Evolutionary conservation across 2,329 filamentous ascomycete species (phyloP).

Genomic region (Fonsecaea monophora): DNA sequence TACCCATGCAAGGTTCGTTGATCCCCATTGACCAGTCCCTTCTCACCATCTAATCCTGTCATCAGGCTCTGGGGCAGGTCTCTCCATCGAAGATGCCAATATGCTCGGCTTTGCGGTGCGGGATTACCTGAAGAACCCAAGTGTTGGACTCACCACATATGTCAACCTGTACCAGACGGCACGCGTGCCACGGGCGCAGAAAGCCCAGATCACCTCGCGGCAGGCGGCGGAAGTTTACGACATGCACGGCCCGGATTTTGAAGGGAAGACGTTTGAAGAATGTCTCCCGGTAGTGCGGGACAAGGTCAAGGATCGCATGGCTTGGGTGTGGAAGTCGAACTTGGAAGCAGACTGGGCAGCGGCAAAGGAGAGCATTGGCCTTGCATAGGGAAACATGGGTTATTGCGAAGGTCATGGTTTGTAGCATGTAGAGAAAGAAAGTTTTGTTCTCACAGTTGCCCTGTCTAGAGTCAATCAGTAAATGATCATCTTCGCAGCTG

Average conservation of each 20-base stretch:
- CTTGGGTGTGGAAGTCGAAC: slow-evolving; percentile 18
- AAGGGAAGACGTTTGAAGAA: slow-evolving; percentile 18
- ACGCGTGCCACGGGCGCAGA: slow-evolving; percentile 14
- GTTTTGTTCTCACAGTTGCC: background rate
- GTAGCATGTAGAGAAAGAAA: background rate
- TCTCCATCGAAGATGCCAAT: slow-evolving; percentile 20
- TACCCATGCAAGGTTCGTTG: slow-evolving; percentile 20
- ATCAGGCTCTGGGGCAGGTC: slow-evolving; percentile 12
- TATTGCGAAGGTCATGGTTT: background rate
- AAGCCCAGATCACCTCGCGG: slow-evolving; percentile 19
- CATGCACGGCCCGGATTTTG: slow-evolving; percentile 19
- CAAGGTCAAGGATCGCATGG: slow-evolving; percentile 19
- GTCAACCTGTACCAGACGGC: slow-evolving; percentile 14
- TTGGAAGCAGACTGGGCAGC: slow-evolving; percentile 21
- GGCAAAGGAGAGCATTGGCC: background rate
- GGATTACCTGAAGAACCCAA: slow-evolving; percentile 14
- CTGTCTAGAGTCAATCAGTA: background rate
- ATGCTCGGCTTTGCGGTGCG: slow-evolving; percentile 16
- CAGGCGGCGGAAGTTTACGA: slow-evolving; percentile 19
- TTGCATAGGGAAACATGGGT: background rate
- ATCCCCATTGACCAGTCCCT: background rate
- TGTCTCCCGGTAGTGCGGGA: slow-evolving; percentile 16
- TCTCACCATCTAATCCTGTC: background rate
- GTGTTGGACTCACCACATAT: background rate
- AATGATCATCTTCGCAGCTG: background rate